A percentile compares a stretch with the other conserved stretches of the same genome.
phyloP scores from a whole-genome alignment of 2,329 filamentous ascomycete genomes.

The Botrytis medusae region DNA sequence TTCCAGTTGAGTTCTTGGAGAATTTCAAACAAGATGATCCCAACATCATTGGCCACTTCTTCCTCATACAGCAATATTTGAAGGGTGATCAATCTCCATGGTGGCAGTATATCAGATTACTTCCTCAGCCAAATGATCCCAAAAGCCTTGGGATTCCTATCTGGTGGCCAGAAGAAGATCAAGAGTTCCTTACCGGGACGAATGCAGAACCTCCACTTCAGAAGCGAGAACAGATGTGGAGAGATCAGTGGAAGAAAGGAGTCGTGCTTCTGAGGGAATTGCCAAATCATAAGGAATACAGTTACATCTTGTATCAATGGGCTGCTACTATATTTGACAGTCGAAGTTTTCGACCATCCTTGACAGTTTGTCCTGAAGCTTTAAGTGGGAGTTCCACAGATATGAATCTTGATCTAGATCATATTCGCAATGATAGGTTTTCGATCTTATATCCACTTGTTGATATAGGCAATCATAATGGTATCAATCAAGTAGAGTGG shows the following conservation, averaged over 20 bases:
- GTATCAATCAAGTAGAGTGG: constrained; percentile 61
- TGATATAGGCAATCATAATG: constrained; percentile 71
- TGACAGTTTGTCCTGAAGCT: constrained; percentile 45
- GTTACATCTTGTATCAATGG: constrained; percentile 58
- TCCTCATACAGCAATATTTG: constrained; percentile 67
- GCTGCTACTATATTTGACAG: constrained; percentile 64
- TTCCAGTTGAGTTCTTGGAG: constrained; percentile 53
- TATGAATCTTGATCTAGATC: constrained; percentile 22
- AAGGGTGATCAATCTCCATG: constrained; percentile 60
- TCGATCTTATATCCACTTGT: constrained; percentile 69
- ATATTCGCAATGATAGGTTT: constrained; percentile 33
- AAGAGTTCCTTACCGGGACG: constrained; percentile 48
- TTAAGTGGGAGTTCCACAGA: background rate
- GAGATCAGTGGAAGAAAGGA: constrained; percentile 33
- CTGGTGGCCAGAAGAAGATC: constrained; percentile 63
- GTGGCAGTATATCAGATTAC: constrained; percentile 64
- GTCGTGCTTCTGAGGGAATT: constrained; percentile 26
- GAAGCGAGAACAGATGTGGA: constrained; percentile 34
- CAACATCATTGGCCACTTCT: constrained; percentile 65
- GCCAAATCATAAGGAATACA: constrained; percentile 28
- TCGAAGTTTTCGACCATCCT: constrained; percentile 62
- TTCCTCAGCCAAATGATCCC: constrained; percentile 60
- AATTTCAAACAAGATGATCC: constrained; percentile 45
- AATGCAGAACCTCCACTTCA: constrained; percentile 37
- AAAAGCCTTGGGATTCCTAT: constrained; percentile 56